Evolutionary conservation across 1,284 basidiomycete genomes (phyloP).

Genomic region (Trichosporon ovoides): DNA sequence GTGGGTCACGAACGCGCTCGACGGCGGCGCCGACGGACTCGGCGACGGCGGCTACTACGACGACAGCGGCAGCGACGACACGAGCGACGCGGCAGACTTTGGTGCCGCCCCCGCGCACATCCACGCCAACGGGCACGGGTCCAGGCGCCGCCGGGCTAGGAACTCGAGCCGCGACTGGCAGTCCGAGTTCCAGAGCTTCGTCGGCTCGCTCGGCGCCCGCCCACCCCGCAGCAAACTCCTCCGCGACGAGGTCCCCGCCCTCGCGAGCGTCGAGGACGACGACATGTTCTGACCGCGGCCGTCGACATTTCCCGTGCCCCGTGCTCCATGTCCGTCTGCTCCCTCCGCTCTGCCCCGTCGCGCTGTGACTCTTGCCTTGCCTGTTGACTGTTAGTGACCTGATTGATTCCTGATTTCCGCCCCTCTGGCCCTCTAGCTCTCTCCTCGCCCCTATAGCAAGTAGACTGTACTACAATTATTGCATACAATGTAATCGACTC

Average conservation of each 20-base stretch:
- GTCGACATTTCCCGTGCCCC: neutral
- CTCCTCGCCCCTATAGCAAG: neutral
- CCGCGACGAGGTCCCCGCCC: slow-evolving; percentile 12
- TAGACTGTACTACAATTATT: slow-evolving; percentile 9
- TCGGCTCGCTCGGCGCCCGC: slow-evolving; percentile 8
- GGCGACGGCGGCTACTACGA: neutral
- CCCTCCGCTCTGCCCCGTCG: no score
- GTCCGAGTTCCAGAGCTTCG: slow-evolving; percentile 15
- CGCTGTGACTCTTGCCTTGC: no score
- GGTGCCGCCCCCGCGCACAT: slow-evolving; percentile 7
- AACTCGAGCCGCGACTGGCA: slow-evolving; percentile 12
- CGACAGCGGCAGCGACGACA: neutral
- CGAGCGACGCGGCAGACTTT: slow-evolving; percentile 14
- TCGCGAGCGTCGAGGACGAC: slow-evolving; percentile 17
- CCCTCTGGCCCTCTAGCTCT: neutral
- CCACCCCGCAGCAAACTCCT: slow-evolving; percentile 11
- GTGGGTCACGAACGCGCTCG: slow-evolving; percentile 36
- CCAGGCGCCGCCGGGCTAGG: slow-evolving; percentile 11
- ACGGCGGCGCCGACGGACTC: neutral
- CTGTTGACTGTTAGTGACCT: neutral
- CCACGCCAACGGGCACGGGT: slow-evolving; percentile 8
- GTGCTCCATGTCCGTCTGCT: no score
- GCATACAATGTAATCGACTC: slow-evolving; percentile 19
- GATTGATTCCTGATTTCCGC: no score
- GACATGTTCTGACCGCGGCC: slow-evolving; percentile 12